Percentiles rank a stretch among this genome's conserved stretches.
Conservation (phyloP, 1,284 basidiomycete species). For the Tylopilus orsonianus region DNA sequence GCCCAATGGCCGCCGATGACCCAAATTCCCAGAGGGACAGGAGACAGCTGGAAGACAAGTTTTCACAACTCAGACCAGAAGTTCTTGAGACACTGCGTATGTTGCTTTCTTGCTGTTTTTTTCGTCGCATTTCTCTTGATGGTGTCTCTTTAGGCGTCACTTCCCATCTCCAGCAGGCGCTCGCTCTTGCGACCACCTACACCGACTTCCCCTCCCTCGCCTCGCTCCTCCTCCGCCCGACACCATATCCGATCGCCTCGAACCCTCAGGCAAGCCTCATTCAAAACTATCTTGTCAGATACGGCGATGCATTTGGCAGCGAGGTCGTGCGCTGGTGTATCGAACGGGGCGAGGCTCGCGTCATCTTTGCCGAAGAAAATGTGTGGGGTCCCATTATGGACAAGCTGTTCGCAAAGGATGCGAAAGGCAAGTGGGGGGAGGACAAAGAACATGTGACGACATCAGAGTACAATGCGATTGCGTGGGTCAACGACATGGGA, state of each 20-base stretch:
- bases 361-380: conserved; percentile 33
- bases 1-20: conserved; percentile 46
- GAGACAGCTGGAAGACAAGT: conserved; percentile 61
- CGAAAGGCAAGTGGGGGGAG: conserved; percentile 30
- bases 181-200: conserved; percentile 82
- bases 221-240: conserved; percentile 73
- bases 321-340: conserved; percentile 89
- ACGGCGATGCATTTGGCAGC: conserved; percentile 82
- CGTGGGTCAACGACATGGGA: conserved; percentile 90
- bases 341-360: conserved; percentile 57
- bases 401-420: conserved; percentile 59
- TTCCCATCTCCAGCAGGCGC: conserved; percentile 70
- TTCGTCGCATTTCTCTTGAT: background rate
- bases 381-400: conserved; percentile 56
- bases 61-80: conserved; percentile 67
- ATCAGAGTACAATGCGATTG: conserved; percentile 50
- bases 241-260: conserved; percentile 58
- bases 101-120: conserved; percentile 24
- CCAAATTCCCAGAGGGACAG: conserved; percentile 50
- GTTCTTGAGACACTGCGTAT: conserved; percentile 76
- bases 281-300: conserved; percentile 76
- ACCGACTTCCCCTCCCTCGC: conserved; percentile 82
- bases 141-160: conserved; percentile 42
- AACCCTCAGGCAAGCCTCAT: conserved; percentile 63
- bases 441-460: conserved; percentile 12